Evolutionary conservation across 306 rosid genomes (phyloP).

Genomic region (Glycine soja): DNA sequence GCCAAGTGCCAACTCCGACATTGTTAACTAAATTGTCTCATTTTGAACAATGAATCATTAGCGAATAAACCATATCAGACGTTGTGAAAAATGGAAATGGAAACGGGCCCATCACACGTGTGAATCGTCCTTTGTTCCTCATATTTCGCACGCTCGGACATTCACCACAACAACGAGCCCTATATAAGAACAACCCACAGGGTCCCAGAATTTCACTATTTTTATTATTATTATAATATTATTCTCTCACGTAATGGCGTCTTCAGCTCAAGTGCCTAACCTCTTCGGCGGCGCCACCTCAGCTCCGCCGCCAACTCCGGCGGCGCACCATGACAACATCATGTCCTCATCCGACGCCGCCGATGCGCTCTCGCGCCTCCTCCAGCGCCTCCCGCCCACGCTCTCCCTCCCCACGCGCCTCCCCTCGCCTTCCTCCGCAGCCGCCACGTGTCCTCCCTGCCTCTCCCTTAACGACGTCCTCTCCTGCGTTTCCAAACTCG

Average conservation of each 20-base stretch:
- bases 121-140: not conserved
- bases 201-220: not conserved
- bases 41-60: not conserved
- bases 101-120: constrained; percentile 21
- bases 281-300: constrained; percentile 75
- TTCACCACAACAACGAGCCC: not conserved
- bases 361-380: constrained; percentile 74
- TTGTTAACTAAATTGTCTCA: not conserved
- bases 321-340: constrained; percentile 50
- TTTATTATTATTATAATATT: not conserved
- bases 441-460: constrained; percentile 60
- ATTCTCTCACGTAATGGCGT: constrained; percentile 54
- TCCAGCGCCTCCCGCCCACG: constrained; percentile 80
- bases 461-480: constrained; percentile 50
- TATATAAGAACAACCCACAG: not conserved
- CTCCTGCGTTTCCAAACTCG: constrained; percentile 61
- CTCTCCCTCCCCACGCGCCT: constrained; percentile 77
- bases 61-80: not conserved
- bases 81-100: not conserved
- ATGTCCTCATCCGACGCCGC: constrained; percentile 60
- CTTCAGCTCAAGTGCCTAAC: constrained; percentile 60
- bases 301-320: constrained; percentile 93
- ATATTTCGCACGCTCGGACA: constrained; percentile 7
- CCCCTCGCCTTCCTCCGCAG: constrained; percentile 34
- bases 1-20: constrained; percentile 2